Base-by-base conservation (phyloP, 2,329 filamentous ascomycete genomes). In the Teratosphaeria destructans region DNA sequence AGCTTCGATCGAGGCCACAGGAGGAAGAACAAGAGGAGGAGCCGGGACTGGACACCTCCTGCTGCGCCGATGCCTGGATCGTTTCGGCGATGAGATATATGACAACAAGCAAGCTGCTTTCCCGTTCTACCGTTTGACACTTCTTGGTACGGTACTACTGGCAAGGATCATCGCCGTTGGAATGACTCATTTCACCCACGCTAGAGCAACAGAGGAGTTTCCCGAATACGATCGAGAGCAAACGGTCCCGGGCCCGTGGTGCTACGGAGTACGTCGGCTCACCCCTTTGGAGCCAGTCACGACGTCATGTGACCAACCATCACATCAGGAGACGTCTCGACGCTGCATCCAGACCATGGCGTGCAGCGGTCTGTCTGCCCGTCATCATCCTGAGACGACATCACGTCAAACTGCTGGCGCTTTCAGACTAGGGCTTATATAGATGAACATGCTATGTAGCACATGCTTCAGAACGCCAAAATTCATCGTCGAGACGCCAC, bases 21-120 rank as follows among this genome's bases (percentile, higher is more conserved):
- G 57, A 68, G 64, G 52, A 65, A 66, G 34, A 58, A 62, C 12
- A 56, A 66, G 53, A 56, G 66, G 54, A 66, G 63, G 35, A 60
- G 65, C 19, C 60, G 66, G 26, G 65, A 64, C 3, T 62, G 64
- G 56, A 65, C 65, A 53, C 64, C 65, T 8, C 67, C 65, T 16
- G 60, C 60, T 27, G 64, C 60, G 29, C 67, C 66, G 8, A 64
- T 67, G 66, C 62, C 57, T 14, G 19, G 29, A 29, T n/a, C 43
- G 0, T 58, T 27, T 37, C 23, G 52, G 47, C 23, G 37, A 14
- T 35, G 57, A 34, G 59, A 23, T 61, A 54, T 56, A 23, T 23
- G 23, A 23, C 23, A 12, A 10, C 14, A 7, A 54, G 29, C 14
- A n/a, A 55, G 57, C 53, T 34, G 53, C 29, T 32, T 5, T 5